Evolutionary conservation across 345 rosid genomes (phyloP).

Genomic region (Salix koriyanagi): DNA sequence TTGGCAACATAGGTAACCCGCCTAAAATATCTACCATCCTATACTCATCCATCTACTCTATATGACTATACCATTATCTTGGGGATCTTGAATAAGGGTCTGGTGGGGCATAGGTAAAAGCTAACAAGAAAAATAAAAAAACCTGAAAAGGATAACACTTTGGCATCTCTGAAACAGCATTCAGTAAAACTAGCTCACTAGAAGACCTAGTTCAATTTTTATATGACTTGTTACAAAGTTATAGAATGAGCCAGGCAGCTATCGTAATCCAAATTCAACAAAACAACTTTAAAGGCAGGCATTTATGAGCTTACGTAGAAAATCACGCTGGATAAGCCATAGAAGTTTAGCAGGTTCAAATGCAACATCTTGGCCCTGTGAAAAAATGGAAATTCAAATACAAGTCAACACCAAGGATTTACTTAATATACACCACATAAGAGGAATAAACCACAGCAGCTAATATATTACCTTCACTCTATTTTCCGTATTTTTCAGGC

Average conservation of each 20-base stretch:
- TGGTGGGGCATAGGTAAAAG: background rate
- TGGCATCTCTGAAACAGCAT: background rate
- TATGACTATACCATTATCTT: background rate
- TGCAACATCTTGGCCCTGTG: conserved; percentile 95
- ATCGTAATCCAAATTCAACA: background rate
- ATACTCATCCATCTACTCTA: background rate
- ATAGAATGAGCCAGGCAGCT: conserved; percentile 8
- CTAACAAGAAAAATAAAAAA: background rate
- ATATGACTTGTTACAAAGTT: conserved; percentile 1
- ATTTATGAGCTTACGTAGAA: conserved; percentile 68
- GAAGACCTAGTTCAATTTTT: background rate
- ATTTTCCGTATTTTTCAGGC: conserved; percentile 31
- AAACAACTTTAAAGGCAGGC: background rate
- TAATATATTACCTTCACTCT: conserved; percentile 86
- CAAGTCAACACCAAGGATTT: background rate
- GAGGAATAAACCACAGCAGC: conserved; percentile 14
- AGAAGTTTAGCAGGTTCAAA: conserved; percentile 93
- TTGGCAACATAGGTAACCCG: background rate
- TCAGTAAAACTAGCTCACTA: background rate
- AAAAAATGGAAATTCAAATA: conserved; percentile 20
- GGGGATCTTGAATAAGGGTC: background rate
- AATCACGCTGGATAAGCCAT: conserved; percentile 99
- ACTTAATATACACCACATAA: conserved; percentile 9
- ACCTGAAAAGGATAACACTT: background rate
- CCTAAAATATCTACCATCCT: conserved; percentile 1